Base-by-base conservation (phyloP, 2,329 filamentous ascomycete species). In the Raffaelea deltoideospora region DNA sequence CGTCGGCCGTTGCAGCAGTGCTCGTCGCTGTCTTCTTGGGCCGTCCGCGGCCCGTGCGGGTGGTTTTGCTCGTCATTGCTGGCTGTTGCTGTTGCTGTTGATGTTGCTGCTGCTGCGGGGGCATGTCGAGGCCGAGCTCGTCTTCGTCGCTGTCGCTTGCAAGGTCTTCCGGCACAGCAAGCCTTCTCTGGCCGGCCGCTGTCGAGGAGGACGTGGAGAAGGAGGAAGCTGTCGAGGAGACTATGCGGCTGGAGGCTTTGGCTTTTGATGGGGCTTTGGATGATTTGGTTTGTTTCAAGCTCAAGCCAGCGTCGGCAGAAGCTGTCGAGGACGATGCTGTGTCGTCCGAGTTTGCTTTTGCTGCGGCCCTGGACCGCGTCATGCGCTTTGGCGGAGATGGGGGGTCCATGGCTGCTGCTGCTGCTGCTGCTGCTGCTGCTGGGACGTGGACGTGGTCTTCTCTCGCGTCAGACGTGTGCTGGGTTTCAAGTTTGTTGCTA, bases 101-200 rank as follows among this genome's bases (percentile, higher is more conserved):
- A 9, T 15, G 46, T 26, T 4, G 43, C 41, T 15, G 48, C 39
- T 20, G 45, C 27, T 13, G 45, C 43, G 44, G 28, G 9, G 42
- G 37, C 3, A 26, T 35, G 19, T 41, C 34, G 41, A 45, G 35
- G 43, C 49, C 39, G 40, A 53, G 43, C 46, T 57, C 55, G 51
- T 56, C 41, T 35, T 52, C 41, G 29, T 51, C 43, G 34, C 61
- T 55, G 41, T 61, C 53, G 29, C 60, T 54, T 32, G 60, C 58
- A n/a, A 53, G 51, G 30, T 74, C 70, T 33, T 76, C 69, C 13
- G 63, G 50, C 40, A 67, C n/a, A n/a, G n/a, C 60, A 23, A 61
- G 64, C 56, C 76, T 78, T 43, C 73, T 56, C 50, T 70, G 70
- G 21, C 53, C 48, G 1, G 51, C 41, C 11, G 49, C 45, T 19